Base-by-base conservation (phyloP, 164 flowering plant genomes). In the Magnolia changhungtana region DNA sequence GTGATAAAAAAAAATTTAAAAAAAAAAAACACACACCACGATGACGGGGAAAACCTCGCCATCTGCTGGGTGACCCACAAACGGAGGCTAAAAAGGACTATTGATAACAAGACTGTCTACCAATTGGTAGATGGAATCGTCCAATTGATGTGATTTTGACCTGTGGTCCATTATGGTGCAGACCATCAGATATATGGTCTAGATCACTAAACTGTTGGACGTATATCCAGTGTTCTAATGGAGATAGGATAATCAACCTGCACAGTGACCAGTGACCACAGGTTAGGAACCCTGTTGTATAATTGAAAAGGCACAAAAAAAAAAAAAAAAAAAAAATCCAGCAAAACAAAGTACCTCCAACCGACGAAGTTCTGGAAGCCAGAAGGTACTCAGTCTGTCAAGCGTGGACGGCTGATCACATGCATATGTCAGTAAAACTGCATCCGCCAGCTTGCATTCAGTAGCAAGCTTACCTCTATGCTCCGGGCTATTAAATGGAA, bases 331-430 rank as follows among this genome's bases (percentile, higher is more conserved):
- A 24, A 64, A 50, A 5, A 27, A n/a, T n/a, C n/a, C 1, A 64
- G 31, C 16, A 55, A 69, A 51, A 11, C 27, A 8, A 67, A 29
- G 78, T 58, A 96, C 98, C 96, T 96, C 96, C 37, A 93, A 76
- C 67, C 87, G 82, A 1, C 98, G 92, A 82, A 94, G 93, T 77
- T 94, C 95, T 4, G 94, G 96, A 61, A 96, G 97, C 99, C 99
- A 96, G 67, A 86, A 89, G n/a, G 89, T 82, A 82, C 93, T 87
- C 79, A 96, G 78, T 4, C 92, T 88, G 59, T 88, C 92, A 78
- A 96, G 90, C 2, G 97, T 91, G 7, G 79, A 80, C 65, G 92
- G 92, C 69, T 83, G 86, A 84, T 96, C 98, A 80, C 99, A 96
- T 0, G 98, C 97, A 80, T 96, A 96, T 49, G 99, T 94, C 50